Evolutionary conservation across 139 green algal species (phyloP).

Genomic region (Yamagishiella unicocca): DNA sequence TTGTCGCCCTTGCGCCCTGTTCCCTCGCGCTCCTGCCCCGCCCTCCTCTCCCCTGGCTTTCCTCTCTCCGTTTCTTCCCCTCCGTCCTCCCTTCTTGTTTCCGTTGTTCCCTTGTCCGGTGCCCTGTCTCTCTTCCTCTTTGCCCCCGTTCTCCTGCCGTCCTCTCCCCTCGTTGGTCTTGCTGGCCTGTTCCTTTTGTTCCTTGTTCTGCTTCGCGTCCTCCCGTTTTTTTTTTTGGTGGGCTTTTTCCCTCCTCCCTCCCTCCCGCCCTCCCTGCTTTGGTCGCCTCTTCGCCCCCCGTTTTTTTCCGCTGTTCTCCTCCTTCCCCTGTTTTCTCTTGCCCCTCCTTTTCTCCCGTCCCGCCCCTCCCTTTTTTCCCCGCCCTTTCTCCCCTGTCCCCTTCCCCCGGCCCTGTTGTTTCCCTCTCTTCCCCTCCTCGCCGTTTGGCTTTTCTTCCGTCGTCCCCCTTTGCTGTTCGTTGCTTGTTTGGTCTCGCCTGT

Average conservation of each 20-base stretch:
- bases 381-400: not conserved
- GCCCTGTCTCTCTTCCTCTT: not conserved
- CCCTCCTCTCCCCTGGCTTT: not conserved
- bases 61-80: not conserved
- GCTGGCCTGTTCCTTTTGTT: not conserved
- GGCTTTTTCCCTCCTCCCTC: not conserved
- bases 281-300: not conserved
- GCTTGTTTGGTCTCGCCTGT: not conserved
- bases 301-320: not conserved
- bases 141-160: not conserved
- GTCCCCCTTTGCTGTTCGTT: not conserved
- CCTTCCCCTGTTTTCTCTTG: not conserved
- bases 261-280: not conserved
- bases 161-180: not conserved
- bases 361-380: not conserved
- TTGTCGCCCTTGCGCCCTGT: not conserved
- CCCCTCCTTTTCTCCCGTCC: not conserved
- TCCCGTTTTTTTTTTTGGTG: not conserved
- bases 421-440: too few relatives aligned
- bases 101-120: not conserved
- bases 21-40: not conserved
- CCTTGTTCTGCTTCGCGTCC: not conserved
- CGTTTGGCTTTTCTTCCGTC: not conserved
- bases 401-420: too few relatives aligned
- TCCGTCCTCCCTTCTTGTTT: not conserved